These are phyloP conservation scores for Vanrija sp. DNA, from an alignment of 1,284 basidiomycete genomes.

Conservation along the genomic window DNA sequence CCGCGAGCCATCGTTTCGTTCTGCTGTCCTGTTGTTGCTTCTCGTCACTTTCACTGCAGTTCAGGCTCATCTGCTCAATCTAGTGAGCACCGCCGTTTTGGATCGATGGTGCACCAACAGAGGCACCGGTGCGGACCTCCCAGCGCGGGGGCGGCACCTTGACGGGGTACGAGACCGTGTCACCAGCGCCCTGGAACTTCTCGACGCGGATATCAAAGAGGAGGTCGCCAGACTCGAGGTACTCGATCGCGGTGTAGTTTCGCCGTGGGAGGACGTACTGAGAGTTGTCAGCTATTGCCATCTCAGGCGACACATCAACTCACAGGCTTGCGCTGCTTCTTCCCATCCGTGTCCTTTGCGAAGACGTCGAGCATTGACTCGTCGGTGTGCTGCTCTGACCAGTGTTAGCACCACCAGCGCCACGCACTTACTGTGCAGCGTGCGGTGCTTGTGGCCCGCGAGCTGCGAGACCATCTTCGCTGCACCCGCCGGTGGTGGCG, in stretches of 20 bases:
- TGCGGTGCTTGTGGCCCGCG: constrained; percentile 77
- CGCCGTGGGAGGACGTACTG: constrained; percentile 57
- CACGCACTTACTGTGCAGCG: constrained; percentile 58
- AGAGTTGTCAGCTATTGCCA: background rate
- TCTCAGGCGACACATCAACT: too few relatives aligned
- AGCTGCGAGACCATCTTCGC: constrained; percentile 75
- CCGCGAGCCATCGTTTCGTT: too few relatives aligned
- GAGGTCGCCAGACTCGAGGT: constrained; percentile 64
- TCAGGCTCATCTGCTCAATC: too few relatives aligned
- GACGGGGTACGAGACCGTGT: constrained; percentile 63
- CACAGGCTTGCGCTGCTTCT: constrained; percentile 35
- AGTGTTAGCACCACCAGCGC: constrained; percentile 50
- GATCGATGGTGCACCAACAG: too few relatives aligned
- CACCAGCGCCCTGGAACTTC: constrained; percentile 70
- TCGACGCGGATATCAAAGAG: constrained; percentile 87
- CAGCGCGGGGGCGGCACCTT: constrained; percentile 34
- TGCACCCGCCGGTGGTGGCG: constrained; percentile 69
- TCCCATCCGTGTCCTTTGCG: constrained; percentile 69
- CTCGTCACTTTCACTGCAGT: too few relatives aligned
- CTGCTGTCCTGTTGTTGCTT: too few relatives aligned
- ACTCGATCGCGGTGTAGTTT: constrained; percentile 82
- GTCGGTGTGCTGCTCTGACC: constrained; percentile 54
- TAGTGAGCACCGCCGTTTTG: too few relatives aligned
- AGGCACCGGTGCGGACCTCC: too few relatives aligned
- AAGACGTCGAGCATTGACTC: constrained; percentile 88